These are phyloP conservation scores for Xylariales sp. DNA, from an alignment of 2,329 filamentous ascomycete species.

Conservation along the genomic window DNA sequence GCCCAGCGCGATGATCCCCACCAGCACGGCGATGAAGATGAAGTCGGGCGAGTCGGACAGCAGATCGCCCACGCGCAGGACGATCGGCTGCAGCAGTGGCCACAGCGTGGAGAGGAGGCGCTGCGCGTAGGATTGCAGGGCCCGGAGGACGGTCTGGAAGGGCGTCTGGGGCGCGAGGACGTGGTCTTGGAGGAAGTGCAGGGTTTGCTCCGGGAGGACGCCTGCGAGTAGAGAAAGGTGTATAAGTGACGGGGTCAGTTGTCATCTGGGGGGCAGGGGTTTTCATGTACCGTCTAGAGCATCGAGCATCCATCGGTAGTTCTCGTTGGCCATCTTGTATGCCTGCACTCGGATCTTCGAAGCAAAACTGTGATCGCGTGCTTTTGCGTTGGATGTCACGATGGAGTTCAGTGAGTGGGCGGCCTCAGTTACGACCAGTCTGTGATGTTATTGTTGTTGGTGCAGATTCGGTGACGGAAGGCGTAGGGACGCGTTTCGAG, in stretches of 20 bases:
- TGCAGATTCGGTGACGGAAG: no score
- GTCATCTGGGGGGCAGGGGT: not conserved
- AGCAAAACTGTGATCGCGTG: no score
- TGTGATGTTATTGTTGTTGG: no score
- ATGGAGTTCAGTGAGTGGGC: no score
- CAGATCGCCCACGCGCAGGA: conserved; percentile 33
- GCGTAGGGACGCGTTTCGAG: no score
- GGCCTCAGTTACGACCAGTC: no score
- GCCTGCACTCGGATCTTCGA: no score
- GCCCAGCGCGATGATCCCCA: conserved; percentile 53
- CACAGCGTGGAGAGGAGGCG: conserved; percentile 23
- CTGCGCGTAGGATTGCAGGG: conserved; percentile 25
- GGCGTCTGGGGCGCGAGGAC: conserved; percentile 42
- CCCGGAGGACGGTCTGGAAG: conserved; percentile 35
- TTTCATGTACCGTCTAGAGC: no score
- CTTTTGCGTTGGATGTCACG: no score
- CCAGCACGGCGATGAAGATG: conserved; percentile 40
- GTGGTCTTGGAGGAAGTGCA: conserved; percentile 41
- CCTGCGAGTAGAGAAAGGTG: conserved; percentile 15
- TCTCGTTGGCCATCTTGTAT: no score
- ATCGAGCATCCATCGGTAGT: no score
- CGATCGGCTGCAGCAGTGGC: conserved; percentile 38
- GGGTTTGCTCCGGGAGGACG: conserved; percentile 41
- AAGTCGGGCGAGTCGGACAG: conserved; percentile 37
- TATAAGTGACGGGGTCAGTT: not conserved